A percentile compares a stretch with the other conserved stretches of the same genome.
Evolutionary conservation across 805 yeast species (phyloP).

Genomic region (Sugiyamaella valdiviana): DNA sequence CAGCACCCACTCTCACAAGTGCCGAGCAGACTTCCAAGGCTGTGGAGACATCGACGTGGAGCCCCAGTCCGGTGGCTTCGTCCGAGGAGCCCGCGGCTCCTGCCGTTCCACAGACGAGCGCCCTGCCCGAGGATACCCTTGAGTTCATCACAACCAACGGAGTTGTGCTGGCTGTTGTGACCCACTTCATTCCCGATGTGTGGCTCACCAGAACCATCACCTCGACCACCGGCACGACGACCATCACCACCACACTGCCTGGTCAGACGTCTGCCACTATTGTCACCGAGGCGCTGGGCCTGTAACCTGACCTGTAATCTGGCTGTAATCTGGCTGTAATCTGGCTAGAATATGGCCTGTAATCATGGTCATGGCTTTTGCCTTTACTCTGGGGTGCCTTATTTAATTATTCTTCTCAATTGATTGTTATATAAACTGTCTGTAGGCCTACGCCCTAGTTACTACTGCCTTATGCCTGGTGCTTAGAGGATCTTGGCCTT

Average conservation of each 20-base stretch:
- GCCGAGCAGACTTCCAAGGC: neutral
- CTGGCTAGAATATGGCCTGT: too few species aligned
- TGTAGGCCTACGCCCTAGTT: too few species aligned
- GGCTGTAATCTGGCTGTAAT: too few species aligned
- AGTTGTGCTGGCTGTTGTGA: neutral
- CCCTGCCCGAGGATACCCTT: neutral
- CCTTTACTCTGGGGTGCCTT: neutral
- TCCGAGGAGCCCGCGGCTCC: neutral
- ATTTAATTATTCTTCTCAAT: neutral
- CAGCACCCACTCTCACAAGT: too few species aligned
- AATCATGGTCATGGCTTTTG: neutral
- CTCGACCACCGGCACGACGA: conserved; percentile 4
- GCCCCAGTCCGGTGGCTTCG: neutral
- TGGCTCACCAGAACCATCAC: conserved; percentile 2
- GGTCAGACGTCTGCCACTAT: too few species aligned
- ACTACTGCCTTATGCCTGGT: conserved; percentile 1
- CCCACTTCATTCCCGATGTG: conserved; percentile 1
- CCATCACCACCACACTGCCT: neutral
- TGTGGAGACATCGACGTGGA: conserved; percentile 3
- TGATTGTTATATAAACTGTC: neutral
- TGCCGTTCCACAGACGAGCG: neutral
- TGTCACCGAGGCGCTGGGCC: too few species aligned
- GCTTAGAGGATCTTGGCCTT: conserved; percentile 14
- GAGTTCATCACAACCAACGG: conserved; percentile 2
- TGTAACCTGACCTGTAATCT: too few species aligned